Evolutionary conservation across 495 filamentous ascomycete species (phyloP), one percentile per base, ranked within the genome.

Genomic region (Trichoderma parareesei): DNA sequence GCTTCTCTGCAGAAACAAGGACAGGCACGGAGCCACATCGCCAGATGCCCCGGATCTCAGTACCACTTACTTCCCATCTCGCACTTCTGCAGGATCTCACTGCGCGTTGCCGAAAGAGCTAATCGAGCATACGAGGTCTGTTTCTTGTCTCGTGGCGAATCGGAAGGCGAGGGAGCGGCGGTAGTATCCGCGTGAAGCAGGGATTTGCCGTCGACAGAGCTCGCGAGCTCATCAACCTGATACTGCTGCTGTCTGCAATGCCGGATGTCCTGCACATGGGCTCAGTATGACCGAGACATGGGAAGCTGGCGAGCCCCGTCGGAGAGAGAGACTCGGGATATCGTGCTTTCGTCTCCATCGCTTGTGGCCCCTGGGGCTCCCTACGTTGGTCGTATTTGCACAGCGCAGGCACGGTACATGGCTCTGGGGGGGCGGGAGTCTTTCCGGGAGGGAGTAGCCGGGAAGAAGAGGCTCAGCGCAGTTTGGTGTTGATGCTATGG

Each of bases 221-320:
- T 57, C 53, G 40, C n/a, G 10, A 20, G n/a, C 9, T 57, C 53
- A 37, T 37, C 53, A 57, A 57, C 27, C 33, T 57, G 53, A 57
- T 57, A 57, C 53, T 14, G 33, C 20, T 5, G 2, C 2, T 33
- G 53, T 14, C 53, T 35, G 27, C 53, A 33, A 57, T 16, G 27
- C 53, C 33, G 27, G 33, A 10, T n/a, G 27, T 27, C 27, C 27
- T 13, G 14, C 27, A 18, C 13, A 37, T 33, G 14, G 37, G 27
- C 6, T 11, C 53, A 57, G 53, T 35, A 57, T 37, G 53, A 57
- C 53, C 20, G 53, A 57, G 53, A 57, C 53, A 57, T 57, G 27
- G 53, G 27, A 27, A 27, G 27, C 53, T 57, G 27, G 20, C 53
- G 27, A 57, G 53, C 33, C 27, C 27, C 27, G 11, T 49, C 46